phyloP scores from a whole-genome alignment of 2,329 filamentous ascomycete species.

The Phialocephala subalpina region DNA sequence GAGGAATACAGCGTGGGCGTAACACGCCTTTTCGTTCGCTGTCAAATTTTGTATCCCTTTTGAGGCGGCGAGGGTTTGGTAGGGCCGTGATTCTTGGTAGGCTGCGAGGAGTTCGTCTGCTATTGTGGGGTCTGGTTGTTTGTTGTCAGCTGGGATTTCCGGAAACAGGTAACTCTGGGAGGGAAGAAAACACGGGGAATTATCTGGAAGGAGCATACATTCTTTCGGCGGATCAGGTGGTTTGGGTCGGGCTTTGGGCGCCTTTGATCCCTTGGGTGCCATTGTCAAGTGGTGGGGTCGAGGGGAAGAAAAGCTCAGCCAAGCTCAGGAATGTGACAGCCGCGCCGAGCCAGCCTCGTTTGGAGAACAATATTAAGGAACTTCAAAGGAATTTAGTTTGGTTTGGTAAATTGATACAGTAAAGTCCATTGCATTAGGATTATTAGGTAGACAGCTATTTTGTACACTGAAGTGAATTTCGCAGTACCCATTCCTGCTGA shows the following conservation, averaged over 20 bases:
- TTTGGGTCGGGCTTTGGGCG: constrained; percentile 34
- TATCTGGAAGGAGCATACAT: constrained; percentile 30
- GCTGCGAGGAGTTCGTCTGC: constrained; percentile 36
- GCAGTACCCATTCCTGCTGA: constrained; percentile 7
- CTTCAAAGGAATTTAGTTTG: constrained; percentile 4
- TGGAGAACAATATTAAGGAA: constrained; percentile 34
- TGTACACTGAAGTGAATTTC: constrained; percentile 22
- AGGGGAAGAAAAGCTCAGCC: constrained; percentile 26
- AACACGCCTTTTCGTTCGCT: constrained; percentile 37
- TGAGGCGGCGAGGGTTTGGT: constrained; percentile 32
- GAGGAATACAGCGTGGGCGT: constrained; percentile 36
- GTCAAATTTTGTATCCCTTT: constrained; percentile 36
- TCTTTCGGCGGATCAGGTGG: constrained; percentile 32
- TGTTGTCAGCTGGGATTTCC: constrained; percentile 17
- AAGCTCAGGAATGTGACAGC: constrained; percentile 33
- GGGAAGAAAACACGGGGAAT: background rate
- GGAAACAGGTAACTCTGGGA: too few relatives aligned
- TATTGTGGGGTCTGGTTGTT: constrained; percentile 37
- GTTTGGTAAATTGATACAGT: background rate
- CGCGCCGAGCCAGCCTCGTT: constrained; percentile 28
- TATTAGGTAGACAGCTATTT: constrained; percentile 16
- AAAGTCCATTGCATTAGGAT: constrained; percentile 14
- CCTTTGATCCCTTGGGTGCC: constrained; percentile 39
- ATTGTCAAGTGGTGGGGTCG: constrained; percentile 33
- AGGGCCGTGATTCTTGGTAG: constrained; percentile 38